These are phyloP conservation scores for Boletus huronensis DNA, from an alignment of 768 basidiomycete genomes.

Conservation along the genomic window DNA sequence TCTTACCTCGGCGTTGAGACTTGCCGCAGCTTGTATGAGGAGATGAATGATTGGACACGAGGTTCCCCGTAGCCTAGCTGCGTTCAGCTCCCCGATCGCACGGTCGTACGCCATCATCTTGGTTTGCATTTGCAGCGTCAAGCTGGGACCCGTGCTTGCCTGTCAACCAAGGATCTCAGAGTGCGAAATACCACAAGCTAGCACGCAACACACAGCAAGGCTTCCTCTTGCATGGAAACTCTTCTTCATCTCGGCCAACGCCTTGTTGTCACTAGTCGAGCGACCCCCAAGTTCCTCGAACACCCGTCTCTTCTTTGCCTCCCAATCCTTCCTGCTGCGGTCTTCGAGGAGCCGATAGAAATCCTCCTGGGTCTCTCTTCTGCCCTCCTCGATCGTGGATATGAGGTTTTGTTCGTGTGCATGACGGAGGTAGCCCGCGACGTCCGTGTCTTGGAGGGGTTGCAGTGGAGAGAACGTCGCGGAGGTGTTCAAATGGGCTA, in stretches of 20 bases:
- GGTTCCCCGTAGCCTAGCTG: constrained; percentile 62
- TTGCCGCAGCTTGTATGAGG: constrained; percentile 62
- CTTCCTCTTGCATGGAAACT: constrained; percentile 55
- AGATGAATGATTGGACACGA: constrained; percentile 76
- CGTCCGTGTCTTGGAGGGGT: constrained; percentile 90
- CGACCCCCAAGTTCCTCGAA: constrained; percentile 86
- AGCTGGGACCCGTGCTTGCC: constrained; percentile 49
- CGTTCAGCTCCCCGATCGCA: constrained; percentile 74
- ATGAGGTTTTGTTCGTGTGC: constrained; percentile 94
- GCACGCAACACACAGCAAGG: constrained; percentile 43
- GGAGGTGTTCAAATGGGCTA: constrained; percentile 77
- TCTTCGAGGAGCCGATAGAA: constrained; percentile 82
- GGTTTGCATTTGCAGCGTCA: constrained; percentile 78
- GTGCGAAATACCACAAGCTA: background rate
- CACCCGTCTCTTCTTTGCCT: constrained; percentile 82
- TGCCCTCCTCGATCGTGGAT: constrained; percentile 87
- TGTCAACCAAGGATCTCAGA: constrained; percentile 18
- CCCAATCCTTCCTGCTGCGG: constrained; percentile 78
- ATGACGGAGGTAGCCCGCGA: constrained; percentile 90
- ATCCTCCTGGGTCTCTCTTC: constrained; percentile 78
- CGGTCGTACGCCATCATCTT: constrained; percentile 97
- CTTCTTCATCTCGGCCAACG: constrained; percentile 58
- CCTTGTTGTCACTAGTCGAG: constrained; percentile 50
- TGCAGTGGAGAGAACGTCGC: constrained; percentile 87
- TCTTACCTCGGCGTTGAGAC: constrained; percentile 54